Conservation (phyloP, 257 asterid species). For the Nicotiana tabacum region DNA sequence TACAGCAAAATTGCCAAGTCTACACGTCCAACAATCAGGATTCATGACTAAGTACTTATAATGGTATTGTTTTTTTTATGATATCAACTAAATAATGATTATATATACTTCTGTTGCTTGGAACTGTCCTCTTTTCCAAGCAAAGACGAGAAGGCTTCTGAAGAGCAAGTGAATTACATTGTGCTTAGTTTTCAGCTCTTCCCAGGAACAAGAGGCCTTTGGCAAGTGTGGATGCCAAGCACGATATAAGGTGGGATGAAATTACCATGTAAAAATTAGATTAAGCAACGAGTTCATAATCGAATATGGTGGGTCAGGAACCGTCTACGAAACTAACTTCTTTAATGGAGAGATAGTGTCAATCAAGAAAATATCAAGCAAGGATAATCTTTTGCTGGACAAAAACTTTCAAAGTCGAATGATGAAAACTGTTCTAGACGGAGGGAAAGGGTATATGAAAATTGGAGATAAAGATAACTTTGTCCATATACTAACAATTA, state of each 20-base stretch:
- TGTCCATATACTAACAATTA: too few species aligned
- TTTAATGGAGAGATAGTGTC: conserved; percentile 69
- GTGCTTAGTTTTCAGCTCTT: conserved; percentile 48
- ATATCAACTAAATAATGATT: conserved; percentile 38
- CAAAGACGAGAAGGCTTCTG: conserved; percentile 45
- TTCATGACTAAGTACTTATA: conserved; percentile 32
- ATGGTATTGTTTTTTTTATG: conserved; percentile 55
- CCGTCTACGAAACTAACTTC: conserved; percentile 65
- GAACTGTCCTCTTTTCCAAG: conserved; percentile 57
- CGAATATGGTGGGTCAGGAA: conserved; percentile 87
- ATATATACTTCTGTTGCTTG: conserved; percentile 45
- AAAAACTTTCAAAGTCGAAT: conserved; percentile 38
- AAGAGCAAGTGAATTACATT: conserved; percentile 38
- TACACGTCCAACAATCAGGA: neutral
- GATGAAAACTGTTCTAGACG: too few species aligned
- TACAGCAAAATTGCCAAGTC: too few species aligned
- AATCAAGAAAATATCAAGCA: conserved; percentile 62
- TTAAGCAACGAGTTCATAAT: conserved; percentile 75
- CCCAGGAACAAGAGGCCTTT: conserved; percentile 61
- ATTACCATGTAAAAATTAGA: conserved; percentile 57
- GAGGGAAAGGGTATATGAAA: too few species aligned
- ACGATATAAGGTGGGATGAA: conserved; percentile 67
- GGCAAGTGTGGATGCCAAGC: conserved; percentile 39
- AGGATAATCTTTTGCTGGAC: conserved; percentile 60
- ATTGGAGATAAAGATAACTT: too few species aligned